These are phyloP conservation scores for Trypethelium eluteriae DNA, from an alignment of 495 filamentous ascomycete genomes.

Conservation along the genomic window DNA sequence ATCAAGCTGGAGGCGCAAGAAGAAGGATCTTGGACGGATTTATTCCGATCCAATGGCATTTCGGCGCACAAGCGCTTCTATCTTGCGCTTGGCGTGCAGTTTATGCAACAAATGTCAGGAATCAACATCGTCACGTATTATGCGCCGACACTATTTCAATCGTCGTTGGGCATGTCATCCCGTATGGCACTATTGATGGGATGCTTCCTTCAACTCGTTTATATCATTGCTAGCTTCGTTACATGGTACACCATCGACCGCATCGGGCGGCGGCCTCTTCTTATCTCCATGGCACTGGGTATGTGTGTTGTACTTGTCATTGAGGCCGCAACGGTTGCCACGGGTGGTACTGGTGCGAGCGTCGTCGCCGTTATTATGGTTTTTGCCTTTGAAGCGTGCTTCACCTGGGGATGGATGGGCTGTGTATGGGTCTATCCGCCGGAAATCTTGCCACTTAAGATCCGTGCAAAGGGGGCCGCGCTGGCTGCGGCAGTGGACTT, in stretches of 20 bases:
- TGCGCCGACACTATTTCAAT: conserved; percentile 31
- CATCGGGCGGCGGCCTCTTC: conserved; percentile 21
- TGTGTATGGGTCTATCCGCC: conserved; percentile 18
- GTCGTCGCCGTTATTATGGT: conserved; percentile 33
- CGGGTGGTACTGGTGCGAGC: conserved; percentile 20
- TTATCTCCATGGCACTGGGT: conserved; percentile 33
- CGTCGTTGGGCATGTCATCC: conserved; percentile 28
- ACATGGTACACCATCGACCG: conserved; percentile 34
- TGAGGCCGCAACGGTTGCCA: conserved; percentile 30
- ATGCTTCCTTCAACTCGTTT: conserved; percentile 32
- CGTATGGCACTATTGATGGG: conserved; percentile 30
- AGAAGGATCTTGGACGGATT: conserved; percentile 25
- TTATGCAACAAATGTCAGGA: conserved; percentile 43
- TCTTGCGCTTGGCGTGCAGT: conserved; percentile 38
- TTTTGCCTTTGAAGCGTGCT: conserved; percentile 35
- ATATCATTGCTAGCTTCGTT: conserved; percentile 33
- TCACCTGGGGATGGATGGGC: conserved; percentile 31
- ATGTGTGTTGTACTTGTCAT: conserved; percentile 30
- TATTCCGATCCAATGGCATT: conserved; percentile 28
- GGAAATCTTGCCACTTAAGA: conserved; percentile 12
- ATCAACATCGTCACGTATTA: conserved; percentile 43
- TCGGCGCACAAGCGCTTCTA: conserved; percentile 31
- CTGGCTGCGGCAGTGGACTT: conserved; percentile 12
- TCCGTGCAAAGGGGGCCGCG: conserved; percentile 13
- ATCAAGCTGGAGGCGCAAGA: conserved; percentile 19